phyloP scores from a whole-genome alignment of 441 rosid genomes.

The Codiaeum variegatum region DNA sequence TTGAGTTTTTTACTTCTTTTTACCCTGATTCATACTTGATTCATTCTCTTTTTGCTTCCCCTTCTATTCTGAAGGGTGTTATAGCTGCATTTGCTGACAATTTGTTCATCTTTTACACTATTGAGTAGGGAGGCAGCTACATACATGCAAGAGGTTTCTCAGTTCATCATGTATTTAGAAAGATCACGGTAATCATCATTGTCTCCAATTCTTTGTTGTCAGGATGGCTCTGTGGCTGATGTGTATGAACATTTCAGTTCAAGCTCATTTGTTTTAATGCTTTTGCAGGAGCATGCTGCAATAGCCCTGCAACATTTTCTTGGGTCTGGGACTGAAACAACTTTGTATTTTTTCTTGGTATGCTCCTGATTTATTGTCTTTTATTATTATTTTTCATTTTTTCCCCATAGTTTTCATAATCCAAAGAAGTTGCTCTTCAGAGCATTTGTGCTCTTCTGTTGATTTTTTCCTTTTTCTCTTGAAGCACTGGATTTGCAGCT shows the following conservation, averaged over 20 bases:
- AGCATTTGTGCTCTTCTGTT: neutral
- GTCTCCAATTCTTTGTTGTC: neutral
- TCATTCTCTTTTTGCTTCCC: neutral
- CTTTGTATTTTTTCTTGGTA: constrained; percentile 74
- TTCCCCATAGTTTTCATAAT: neutral
- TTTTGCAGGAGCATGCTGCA: constrained; percentile 75
- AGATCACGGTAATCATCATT: constrained; percentile 54
- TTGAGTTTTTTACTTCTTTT: neutral
- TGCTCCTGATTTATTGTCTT: constrained; percentile 11
- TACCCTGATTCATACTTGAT: neutral
- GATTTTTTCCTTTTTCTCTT: constrained; percentile 21
- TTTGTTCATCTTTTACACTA: constrained; percentile 21
- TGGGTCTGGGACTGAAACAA: constrained; percentile 48
- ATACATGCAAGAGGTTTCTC: constrained; percentile 79
- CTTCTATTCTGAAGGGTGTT: neutral
- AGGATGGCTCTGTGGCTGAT: constrained; percentile 15
- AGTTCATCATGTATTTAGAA: constrained; percentile 60
- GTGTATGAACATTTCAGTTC: constrained; percentile 16
- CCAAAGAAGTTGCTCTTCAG: neutral
- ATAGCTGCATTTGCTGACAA: constrained; percentile 10
- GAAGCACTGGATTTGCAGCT: constrained; percentile 83
- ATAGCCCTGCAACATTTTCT: constrained; percentile 74
- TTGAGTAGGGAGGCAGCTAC: constrained; percentile 75
- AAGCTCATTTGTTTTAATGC: constrained; percentile 1
- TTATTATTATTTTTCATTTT: constrained; percentile 6